Percentiles rank a stretch among this genome's conserved stretches.
phyloP scores from a whole-genome alignment of 176 grass and related monocot genomes.

The Paspalum notatum region DNA sequence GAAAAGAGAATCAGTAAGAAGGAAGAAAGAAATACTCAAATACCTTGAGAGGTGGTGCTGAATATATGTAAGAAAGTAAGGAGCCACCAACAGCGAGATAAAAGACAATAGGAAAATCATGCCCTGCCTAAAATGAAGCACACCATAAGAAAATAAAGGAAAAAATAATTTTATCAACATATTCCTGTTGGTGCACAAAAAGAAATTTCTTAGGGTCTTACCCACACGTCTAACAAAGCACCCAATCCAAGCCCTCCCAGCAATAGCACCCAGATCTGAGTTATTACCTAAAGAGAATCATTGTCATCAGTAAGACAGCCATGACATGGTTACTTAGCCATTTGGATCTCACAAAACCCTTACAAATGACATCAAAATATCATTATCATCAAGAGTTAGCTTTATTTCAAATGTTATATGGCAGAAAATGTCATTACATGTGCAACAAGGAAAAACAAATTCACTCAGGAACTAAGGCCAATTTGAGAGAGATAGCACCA shows the following conservation, averaged over 20 bases:
- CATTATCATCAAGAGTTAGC: background rate
- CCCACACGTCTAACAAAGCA: constrained; percentile 94
- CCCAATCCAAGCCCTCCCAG: constrained; percentile 87
- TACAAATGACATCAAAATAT: background rate
- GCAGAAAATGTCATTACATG: background rate
- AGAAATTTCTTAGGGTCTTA: constrained; percentile 45
- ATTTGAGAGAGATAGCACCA: background rate
- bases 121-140: constrained; percentile 77
- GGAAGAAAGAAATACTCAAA: constrained; percentile 29
- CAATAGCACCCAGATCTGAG: constrained; percentile 91
- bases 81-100: constrained; percentile 97
- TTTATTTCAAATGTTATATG: background rate
- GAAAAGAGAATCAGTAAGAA: constrained; percentile 7
- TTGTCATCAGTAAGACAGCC: constrained; percentile 29
- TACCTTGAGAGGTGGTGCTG: constrained; percentile 97
- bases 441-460: background rate
- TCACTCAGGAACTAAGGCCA: background rate
- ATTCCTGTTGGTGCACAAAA: constrained; percentile 9
- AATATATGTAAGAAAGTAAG: constrained; percentile 98
- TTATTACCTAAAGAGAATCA: constrained; percentile 77
- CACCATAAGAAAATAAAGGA: constrained; percentile 37
- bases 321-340: background rate
- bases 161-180: background rate
- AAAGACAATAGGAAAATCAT: constrained; percentile 86
- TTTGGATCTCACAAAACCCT: constrained; percentile 17